phyloP scores from a whole-genome alignment of 371 early-diverging fungal genomes.

The Parasitella parasitica region DNA sequence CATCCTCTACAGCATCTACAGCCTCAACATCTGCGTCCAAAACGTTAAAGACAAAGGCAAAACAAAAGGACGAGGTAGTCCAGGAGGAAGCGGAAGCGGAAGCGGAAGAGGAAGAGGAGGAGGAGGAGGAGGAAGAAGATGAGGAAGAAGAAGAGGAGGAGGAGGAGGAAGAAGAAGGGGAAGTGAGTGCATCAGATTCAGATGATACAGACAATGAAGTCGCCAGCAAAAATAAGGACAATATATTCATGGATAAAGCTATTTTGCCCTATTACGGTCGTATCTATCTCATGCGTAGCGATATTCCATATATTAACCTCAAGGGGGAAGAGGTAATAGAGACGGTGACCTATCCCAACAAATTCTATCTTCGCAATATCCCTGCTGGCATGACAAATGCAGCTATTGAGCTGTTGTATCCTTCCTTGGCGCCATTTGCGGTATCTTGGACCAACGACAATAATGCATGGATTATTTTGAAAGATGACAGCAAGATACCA shows the following conservation, averaged over 20 bases:
- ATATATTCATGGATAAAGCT: slow-evolving; percentile 19
- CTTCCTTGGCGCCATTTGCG: slow-evolving; percentile 34
- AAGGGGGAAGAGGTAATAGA: slow-evolving; percentile 36
- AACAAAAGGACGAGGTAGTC: background rate
- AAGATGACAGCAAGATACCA: slow-evolving; percentile 29
- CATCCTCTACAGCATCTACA: background rate
- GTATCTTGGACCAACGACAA: slow-evolving; percentile 47
- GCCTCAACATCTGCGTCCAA: background rate
- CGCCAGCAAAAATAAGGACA: slow-evolving; percentile 7
- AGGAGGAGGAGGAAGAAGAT: background rate
- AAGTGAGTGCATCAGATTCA: background rate
- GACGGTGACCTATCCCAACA: slow-evolving; percentile 30
- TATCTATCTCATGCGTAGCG: slow-evolving; percentile 49
- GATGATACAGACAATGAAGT: slow-evolving; percentile 25
- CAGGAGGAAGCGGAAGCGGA: background rate
- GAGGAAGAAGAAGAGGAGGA: background rate
- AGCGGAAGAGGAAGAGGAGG: background rate
- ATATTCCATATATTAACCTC: slow-evolving; percentile 50
- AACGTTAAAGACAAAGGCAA: background rate
- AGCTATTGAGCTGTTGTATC: slow-evolving; percentile 46
- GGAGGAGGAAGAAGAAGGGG: slow-evolving; percentile 7
- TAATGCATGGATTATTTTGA: slow-evolving; percentile 47
- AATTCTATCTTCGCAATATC: slow-evolving; percentile 46
- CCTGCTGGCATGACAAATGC: slow-evolving; percentile 34
- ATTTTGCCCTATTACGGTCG: slow-evolving; percentile 43